Conservation (phyloP, 441 rosid genomes). For the Daphne laureola region DNA sequence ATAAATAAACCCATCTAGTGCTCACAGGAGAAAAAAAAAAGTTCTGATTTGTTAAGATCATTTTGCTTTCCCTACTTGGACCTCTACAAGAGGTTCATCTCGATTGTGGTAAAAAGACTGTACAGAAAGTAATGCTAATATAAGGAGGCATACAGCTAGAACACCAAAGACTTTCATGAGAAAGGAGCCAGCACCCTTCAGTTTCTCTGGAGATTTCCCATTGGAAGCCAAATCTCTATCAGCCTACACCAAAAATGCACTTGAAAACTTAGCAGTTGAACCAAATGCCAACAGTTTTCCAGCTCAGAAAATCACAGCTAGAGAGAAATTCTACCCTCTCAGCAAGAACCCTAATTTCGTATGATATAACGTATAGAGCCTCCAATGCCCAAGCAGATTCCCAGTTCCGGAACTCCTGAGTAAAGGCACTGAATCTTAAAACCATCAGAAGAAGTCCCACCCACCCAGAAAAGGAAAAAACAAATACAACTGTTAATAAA, state of each 20-base stretch:
- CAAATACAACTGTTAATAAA: background rate
- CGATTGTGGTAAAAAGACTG: background rate
- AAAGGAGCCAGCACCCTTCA: slow-evolving; percentile 92
- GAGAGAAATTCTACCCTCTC: slow-evolving; percentile 47
- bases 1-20: background rate
- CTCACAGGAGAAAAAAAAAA: background rate
- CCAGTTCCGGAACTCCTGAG: slow-evolving; percentile 98
- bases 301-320: background rate
- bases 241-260: slow-evolving; percentile 38
- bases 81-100: no score
- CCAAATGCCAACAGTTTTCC: background rate
- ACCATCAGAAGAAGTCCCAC: slow-evolving; percentile 2
- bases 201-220: slow-evolving; percentile 86
- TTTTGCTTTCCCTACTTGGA: no score
- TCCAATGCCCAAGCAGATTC: slow-evolving; percentile 95
- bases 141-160: slow-evolving; percentile 68
- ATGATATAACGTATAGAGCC: slow-evolving; percentile 70
- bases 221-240: slow-evolving; percentile 66
- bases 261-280: background rate
- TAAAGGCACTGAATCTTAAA: slow-evolving; percentile 51
- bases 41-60: no score
- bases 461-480: slow-evolving; percentile 1
- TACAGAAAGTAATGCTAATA: background rate
- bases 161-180: slow-evolving; percentile 93
- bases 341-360: slow-evolving; percentile 81